Base-by-base conservation (phyloP, 164 flowering plant genomes). In the Aristolochia contorta region DNA sequence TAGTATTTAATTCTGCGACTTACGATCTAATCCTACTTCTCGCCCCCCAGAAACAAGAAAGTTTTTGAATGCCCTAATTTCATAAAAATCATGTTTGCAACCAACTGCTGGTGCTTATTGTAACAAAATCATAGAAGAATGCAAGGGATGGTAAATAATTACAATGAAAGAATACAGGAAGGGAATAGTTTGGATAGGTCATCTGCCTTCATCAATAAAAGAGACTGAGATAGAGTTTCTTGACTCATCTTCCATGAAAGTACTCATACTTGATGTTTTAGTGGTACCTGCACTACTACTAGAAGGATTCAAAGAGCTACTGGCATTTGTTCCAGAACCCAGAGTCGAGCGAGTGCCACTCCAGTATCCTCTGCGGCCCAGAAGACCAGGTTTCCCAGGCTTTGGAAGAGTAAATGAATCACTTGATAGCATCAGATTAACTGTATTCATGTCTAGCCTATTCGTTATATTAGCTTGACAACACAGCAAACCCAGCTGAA, bases 161-260 rank as follows among this genome's bases (percentile, higher is more conserved):
- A 37, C 43, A 37, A 0, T 0, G 43, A 37, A 37, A 37, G 43
- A 37, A 7, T 37, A 37, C 43, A 50, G 19, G 20, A 50, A 50
- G 6, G 54, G 22, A 6, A 50, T 16, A 22, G 3, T 12, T 52
- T 22, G 30, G 2, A 8, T 4, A 37, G 7, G 45, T 74, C 72
- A 88, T 69, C 96, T 79, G n/a, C 96, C 96, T 72, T 88, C 96
- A 47, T 77, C 79, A 22, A 81, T 21, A 15, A 86, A 85, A 49
- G 96, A 84, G 69, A 72, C 53, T 12, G 96, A 85, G 0, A 88
- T 76, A 0, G 88, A 85, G 64, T 88, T 89, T 58, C 77, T 77
- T 7, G 87, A 89, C 60, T 60, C 79, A 5, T 85, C 86, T 61
- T 86, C 87, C 16, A 64, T 61, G 23, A 66, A 57, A 67, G 76